These are phyloP conservation scores for Rugosomyces carneus DNA, from an alignment of 1,284 basidiomycete species.

Conservation along the genomic window DNA sequence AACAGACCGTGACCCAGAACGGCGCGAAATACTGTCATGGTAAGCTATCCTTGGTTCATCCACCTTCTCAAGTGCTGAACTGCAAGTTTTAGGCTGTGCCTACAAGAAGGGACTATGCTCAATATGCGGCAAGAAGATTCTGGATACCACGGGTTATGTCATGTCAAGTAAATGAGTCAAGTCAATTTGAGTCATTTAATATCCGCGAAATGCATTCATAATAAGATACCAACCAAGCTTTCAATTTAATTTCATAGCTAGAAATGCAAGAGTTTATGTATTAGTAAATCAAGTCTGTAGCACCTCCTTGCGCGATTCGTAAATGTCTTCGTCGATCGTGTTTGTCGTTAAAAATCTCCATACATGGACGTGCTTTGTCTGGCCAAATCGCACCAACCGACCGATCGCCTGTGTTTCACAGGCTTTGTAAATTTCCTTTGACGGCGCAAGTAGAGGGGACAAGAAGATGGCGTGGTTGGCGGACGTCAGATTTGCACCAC, in stretches of 20 bases:
- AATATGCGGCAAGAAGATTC: slow-evolving; percentile 78
- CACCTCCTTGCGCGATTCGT: slow-evolving; percentile 34
- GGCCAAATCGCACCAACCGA: slow-evolving; percentile 82
- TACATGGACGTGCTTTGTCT: slow-evolving; percentile 74
- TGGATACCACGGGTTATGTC: slow-evolving; percentile 74
- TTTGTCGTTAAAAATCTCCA: slow-evolving; percentile 77
- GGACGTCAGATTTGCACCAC: slow-evolving; percentile 87
- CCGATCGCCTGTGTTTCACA: slow-evolving; percentile 90
- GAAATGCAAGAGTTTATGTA: neutral
- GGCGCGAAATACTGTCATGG: slow-evolving; percentile 83
- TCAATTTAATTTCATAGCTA: neutral
- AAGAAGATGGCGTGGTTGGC: slow-evolving; percentile 96
- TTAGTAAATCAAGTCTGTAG: neutral
- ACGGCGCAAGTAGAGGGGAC: slow-evolving; percentile 77
- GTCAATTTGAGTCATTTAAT: neutral
- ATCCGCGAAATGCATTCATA: slow-evolving; percentile 12
- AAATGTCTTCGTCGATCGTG: slow-evolving; percentile 85
- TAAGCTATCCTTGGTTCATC: slow-evolving; percentile 26
- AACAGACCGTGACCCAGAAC: slow-evolving; percentile 74
- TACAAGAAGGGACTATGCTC: slow-evolving; percentile 80
- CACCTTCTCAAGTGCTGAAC: slow-evolving; percentile 8
- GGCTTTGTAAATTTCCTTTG: slow-evolving; percentile 79
- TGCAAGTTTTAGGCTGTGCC: slow-evolving; percentile 56
- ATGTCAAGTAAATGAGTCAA: slow-evolving; percentile 68
- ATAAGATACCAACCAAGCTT: no score